These are phyloP conservation scores for Solanum verrucosum DNA, from an alignment of 257 asterid species.

Conservation along the genomic window DNA sequence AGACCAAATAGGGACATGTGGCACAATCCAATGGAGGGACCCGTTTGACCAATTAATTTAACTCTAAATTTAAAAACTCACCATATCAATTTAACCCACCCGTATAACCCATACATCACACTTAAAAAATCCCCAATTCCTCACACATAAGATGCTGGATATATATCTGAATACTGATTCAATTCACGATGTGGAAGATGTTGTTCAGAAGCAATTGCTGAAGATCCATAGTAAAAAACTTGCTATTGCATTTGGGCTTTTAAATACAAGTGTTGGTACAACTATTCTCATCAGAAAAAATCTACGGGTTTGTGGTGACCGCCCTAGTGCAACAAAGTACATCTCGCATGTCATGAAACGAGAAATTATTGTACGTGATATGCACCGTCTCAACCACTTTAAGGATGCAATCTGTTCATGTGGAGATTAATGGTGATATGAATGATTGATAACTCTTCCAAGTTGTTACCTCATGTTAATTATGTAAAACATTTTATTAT, in stretches of 20 bases:
- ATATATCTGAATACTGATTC: slow-evolving; percentile 53
- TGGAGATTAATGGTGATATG: slow-evolving; percentile 85
- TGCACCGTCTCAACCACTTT: slow-evolving; percentile 91
- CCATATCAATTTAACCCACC: too few relatives aligned
- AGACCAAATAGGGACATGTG: too few relatives aligned
- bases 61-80: too few relatives aligned
- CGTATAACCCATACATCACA: too few relatives aligned
- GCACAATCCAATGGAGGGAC: too few relatives aligned
- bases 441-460: neutral
- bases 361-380: slow-evolving; percentile 72
- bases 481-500: neutral
- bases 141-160: slow-evolving; percentile 40
- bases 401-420: slow-evolving; percentile 75
- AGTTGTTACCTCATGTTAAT: neutral
- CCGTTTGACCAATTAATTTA: too few relatives aligned
- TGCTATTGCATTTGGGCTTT: slow-evolving; percentile 67
- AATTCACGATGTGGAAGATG: slow-evolving; percentile 79
- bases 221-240: slow-evolving; percentile 80
- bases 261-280: slow-evolving; percentile 52
- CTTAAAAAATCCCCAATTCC: too few relatives aligned
- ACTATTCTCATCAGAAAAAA: slow-evolving; percentile 79
- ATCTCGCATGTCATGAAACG: slow-evolving; percentile 63
- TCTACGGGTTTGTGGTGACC: slow-evolving; percentile 80
- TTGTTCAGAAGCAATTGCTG: slow-evolving; percentile 60
- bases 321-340: slow-evolving; percentile 71